These are phyloP conservation scores for Flaveria bidentis DNA, from an alignment of 129 eudicot genomes.

Conservation along the genomic window DNA sequence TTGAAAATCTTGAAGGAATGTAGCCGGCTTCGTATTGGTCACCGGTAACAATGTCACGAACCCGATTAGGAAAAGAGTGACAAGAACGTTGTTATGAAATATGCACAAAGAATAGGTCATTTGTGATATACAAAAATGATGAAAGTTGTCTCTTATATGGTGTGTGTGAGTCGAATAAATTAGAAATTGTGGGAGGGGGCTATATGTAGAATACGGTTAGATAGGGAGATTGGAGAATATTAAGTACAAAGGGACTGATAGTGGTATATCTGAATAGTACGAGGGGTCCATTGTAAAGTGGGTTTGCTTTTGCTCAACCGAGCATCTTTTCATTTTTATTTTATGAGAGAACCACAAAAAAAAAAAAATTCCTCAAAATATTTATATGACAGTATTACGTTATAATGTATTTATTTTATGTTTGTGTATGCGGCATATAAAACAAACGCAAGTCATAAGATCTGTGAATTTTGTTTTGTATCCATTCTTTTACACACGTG, in stretches of 20 bases:
- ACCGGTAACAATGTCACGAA: not conserved
- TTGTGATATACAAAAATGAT: not conserved
- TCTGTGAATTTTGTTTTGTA: too few relatives aligned
- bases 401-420: too few relatives aligned
- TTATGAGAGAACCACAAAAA: too few relatives aligned
- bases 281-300: not conserved
- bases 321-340: too few relatives aligned
- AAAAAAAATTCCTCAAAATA: too few relatives aligned
- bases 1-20: conserved; percentile 1
- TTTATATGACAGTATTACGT: too few relatives aligned
- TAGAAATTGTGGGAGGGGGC: conserved; percentile 11
- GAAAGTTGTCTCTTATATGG: not conserved
- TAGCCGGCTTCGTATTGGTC: not conserved
- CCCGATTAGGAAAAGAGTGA: conserved; percentile 9
- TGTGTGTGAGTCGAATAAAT: not conserved
- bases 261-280: not conserved
- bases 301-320: not conserved
- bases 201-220: not conserved
- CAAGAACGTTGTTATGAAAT: not conserved
- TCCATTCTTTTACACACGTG: too few relatives aligned
- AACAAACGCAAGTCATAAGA: not conserved
- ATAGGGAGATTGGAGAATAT: not conserved
- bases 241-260: not conserved
- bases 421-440: too few relatives aligned
- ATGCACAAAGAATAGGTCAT: conserved; percentile 5